Percentiles rank a stretch among this genome's conserved stretches.
Evolutionary conservation across 2,329 filamentous ascomycete genomes (phyloP).

Genomic region (Orbilia oligospora): DNA sequence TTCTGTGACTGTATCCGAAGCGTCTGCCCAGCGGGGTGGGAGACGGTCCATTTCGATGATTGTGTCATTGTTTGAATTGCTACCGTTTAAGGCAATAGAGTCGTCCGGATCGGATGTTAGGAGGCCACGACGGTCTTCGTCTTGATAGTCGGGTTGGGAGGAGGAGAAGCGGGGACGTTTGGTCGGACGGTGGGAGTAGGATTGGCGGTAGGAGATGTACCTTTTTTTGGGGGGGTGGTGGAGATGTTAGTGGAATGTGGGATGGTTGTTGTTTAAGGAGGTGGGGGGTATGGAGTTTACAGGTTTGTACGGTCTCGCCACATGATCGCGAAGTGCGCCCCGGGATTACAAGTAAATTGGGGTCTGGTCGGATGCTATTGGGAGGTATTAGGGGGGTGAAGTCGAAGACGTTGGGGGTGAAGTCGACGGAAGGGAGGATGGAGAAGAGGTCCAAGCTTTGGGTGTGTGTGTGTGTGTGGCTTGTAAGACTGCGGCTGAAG

Average conservation of each 20-base stretch:
- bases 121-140: conserved; percentile 82
- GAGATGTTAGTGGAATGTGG: background rate
- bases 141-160: conserved; percentile 64
- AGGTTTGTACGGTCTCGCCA: conserved; percentile 99
- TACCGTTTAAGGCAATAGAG: conserved; percentile 26
- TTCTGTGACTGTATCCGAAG: conserved; percentile 93
- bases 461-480: background rate
- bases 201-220: conserved; percentile 99
- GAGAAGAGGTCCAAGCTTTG: background rate
- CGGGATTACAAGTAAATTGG: background rate
- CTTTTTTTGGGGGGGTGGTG: conserved; percentile 66
- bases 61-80: conserved; percentile 76
- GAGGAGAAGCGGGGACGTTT: conserved; percentile 81
- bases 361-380: conserved; percentile 40
- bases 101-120: conserved; percentile 81
- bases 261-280: background rate
- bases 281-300: conserved; percentile 71
- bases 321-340: conserved; percentile 76
- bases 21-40: conserved; percentile 93
- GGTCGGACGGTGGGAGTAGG: conserved; percentile 92
- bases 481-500: background rate
- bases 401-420: no score
- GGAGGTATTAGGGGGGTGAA: no score
- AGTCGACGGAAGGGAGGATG: no score
- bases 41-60: conserved; percentile 98